A percentile compares a stretch with the other conserved stretches of the same genome.
These are phyloP conservation scores for Solanum aculeatissimum DNA, from an alignment of 305 asterid species.

Conservation along the genomic window DNA sequence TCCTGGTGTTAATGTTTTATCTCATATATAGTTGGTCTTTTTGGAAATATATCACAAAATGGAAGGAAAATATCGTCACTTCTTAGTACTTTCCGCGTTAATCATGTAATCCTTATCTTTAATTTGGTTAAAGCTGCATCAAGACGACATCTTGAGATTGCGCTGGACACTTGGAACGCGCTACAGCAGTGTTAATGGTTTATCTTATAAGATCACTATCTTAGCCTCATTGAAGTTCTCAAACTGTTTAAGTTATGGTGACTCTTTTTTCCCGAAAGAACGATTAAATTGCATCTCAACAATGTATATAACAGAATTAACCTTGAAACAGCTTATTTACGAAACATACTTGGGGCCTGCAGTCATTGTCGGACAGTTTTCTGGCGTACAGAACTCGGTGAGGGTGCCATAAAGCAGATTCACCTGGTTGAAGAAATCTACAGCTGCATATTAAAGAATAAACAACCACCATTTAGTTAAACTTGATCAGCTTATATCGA, in stretches of 20 bases:
- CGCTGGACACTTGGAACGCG: not conserved
- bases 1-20: not conserved
- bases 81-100: not conserved
- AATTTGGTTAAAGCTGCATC: not conserved
- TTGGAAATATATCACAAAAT: not conserved
- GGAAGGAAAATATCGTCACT: not conserved
- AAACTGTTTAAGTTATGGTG: not conserved
- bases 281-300: not conserved
- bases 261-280: not conserved
- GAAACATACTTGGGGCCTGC: slow-evolving; percentile 62
- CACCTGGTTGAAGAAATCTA: slow-evolving; percentile 97
- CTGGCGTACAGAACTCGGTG: slow-evolving; percentile 89
- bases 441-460: slow-evolving; percentile 52
- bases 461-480: slow-evolving; percentile 5
- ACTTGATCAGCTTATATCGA: not conserved
- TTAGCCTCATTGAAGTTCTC: not conserved
- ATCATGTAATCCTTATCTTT: not conserved
- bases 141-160: not conserved
- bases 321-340: not conserved
- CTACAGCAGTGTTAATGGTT: not conserved
- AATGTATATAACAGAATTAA: not conserved
- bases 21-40: not conserved
- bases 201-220: not conserved
- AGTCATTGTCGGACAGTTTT: slow-evolving; percentile 90
- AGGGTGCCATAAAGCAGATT: slow-evolving; percentile 94